A percentile compares a stretch with the other conserved stretches of the same genome.
Conservation (phyloP, 202 grass and related monocot genomes). For the Alloteropsis angusta region DNA sequence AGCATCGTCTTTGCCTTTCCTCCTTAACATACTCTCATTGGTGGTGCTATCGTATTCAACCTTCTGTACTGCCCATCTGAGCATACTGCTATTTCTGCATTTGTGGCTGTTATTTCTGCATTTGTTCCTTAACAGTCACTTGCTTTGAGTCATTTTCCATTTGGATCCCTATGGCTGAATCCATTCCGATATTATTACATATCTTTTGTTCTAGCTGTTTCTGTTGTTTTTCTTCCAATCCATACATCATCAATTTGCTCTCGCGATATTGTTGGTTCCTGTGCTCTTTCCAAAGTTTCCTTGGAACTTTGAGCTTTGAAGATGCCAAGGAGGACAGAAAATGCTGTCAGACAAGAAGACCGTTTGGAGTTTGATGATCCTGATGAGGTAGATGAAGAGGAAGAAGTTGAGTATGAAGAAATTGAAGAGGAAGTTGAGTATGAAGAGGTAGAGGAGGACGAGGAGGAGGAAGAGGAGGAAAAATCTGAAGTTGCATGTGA, state of each 20-base stretch:
- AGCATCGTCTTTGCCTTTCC: slow-evolving; percentile 25
- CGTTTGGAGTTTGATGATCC: slow-evolving; percentile 36
- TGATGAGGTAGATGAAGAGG: slow-evolving; percentile 62
- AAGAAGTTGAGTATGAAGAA: slow-evolving; percentile 75
- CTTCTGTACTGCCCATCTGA: neutral
- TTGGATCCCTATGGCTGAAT: slow-evolving; percentile 43
- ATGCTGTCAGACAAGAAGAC: slow-evolving; percentile 24
- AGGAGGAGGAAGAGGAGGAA: slow-evolving; percentile 34
- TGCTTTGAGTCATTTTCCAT: slow-evolving; percentile 40
- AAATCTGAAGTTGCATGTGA: slow-evolving; percentile 18
- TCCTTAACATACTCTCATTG: slow-evolving; percentile 17
- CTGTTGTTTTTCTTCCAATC: slow-evolving; percentile 55
- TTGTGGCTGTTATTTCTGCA: too few species aligned
- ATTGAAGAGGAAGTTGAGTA: slow-evolving; percentile 59
- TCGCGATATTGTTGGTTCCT: slow-evolving; percentile 50
- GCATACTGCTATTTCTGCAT: slow-evolving; percentile 14
- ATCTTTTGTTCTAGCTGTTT: slow-evolving; percentile 40
- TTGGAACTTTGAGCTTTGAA: slow-evolving; percentile 60
- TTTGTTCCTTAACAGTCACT: slow-evolving; percentile 18
- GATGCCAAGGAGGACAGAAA: slow-evolving; percentile 59
- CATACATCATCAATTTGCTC: slow-evolving; percentile 51
- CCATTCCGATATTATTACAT: slow-evolving; percentile 41
- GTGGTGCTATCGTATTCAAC: slow-evolving; percentile 25
- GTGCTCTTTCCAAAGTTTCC: slow-evolving; percentile 61
- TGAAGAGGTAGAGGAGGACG: slow-evolving; percentile 38